phyloP scores from a whole-genome alignment of 768 basidiomycete genomes.

The Leccinum broughii region DNA sequence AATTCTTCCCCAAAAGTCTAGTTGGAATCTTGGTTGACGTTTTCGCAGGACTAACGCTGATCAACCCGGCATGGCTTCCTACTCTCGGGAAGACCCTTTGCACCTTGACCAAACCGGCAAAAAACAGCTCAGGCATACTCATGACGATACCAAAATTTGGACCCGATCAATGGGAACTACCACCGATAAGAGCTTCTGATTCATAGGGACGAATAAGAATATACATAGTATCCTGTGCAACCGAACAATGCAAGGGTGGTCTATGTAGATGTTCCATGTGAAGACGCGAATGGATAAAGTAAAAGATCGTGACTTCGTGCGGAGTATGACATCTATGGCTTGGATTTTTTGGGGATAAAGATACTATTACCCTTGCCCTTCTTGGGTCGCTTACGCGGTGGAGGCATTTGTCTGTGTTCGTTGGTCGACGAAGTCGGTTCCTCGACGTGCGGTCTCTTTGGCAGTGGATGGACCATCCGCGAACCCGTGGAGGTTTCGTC shows the following conservation, averaged over 20 bases:
- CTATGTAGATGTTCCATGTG: conserved; percentile 5
- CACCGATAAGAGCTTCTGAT: conserved; percentile 43
- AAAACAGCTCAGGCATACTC: conserved; percentile 62
- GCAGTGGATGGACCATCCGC: background rate
- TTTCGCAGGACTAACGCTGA: conserved; percentile 66
- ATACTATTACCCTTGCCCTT: conserved; percentile 38
- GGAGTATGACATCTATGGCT: conserved; percentile 20
- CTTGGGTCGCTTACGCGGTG: conserved; percentile 33
- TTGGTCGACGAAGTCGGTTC: conserved; percentile 19
- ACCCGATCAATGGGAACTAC: conserved; percentile 84
- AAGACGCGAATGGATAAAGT: conserved; percentile 1
- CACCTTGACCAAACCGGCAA: conserved; percentile 84
- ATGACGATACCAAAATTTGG: conserved; percentile 87
- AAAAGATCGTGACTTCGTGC: background rate
- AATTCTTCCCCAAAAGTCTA: background rate
- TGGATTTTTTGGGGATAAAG: conserved; percentile 65
- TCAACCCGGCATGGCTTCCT: conserved; percentile 89
- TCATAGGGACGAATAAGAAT: conserved; percentile 21
- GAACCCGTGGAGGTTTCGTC: conserved; percentile 1
- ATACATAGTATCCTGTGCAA: conserved; percentile 17
- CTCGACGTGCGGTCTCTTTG: conserved; percentile 24
- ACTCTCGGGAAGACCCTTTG: conserved; percentile 79
- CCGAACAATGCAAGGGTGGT: conserved; percentile 11
- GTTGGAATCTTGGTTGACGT: conserved; percentile 3
- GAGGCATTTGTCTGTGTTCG: conserved; percentile 29